phyloP scores from a whole-genome alignment of 345 rosid genomes.

The Alliaria petiolata region DNA sequence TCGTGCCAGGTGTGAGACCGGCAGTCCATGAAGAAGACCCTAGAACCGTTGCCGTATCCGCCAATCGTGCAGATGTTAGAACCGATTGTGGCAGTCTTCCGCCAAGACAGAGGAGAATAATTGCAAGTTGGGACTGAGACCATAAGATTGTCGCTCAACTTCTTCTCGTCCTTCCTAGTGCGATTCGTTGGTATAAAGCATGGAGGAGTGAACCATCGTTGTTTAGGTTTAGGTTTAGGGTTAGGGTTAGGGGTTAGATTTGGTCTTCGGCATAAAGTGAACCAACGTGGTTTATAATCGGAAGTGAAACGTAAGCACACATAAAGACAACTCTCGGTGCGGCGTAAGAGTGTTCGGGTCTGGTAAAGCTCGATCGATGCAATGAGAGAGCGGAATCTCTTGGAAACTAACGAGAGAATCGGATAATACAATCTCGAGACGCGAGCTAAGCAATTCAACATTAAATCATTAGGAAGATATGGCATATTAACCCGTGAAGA shows the following conservation, averaged over 20 bases:
- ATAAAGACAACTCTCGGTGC: neutral
- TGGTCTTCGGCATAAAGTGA: neutral
- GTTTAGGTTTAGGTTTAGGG: neutral
- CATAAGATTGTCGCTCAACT: neutral
- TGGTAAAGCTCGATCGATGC: neutral
- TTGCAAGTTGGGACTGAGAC: neutral
- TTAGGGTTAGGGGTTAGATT: neutral
- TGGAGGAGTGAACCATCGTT: neutral
- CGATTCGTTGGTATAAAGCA: neutral
- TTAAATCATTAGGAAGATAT: neutral
- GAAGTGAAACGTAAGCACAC: neutral
- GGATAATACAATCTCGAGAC: neutral
- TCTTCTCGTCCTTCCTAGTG: no score
- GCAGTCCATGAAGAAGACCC: neutral
- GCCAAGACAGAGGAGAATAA: neutral
- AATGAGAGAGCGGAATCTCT: neutral
- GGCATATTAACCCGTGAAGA: neutral
- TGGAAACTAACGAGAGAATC: conserved; percentile 7
- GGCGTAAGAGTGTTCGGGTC: neutral
- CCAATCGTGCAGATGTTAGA: neutral
- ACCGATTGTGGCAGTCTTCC: no score
- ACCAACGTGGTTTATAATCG: neutral
- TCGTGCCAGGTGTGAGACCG: neutral
- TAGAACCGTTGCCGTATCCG: neutral
- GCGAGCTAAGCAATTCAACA: neutral